Percentiles rank a stretch among this genome's conserved stretches.
Conservation (phyloP, 371 early-diverging fungal genomes). For the Amoeboaphelidium protococcarum region DNA sequence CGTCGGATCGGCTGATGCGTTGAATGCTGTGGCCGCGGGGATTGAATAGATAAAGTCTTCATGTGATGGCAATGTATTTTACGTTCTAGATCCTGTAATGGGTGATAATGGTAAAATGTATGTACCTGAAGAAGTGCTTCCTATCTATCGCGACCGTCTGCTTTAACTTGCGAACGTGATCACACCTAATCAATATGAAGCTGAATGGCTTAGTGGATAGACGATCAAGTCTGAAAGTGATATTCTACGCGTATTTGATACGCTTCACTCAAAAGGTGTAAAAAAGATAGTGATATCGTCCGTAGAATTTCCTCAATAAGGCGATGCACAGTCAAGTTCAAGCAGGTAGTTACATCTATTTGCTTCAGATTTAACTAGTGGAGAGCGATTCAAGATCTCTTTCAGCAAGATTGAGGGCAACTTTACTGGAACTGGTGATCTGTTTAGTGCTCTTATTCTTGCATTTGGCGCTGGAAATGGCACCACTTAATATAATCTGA, state of each 20-base stretch:
- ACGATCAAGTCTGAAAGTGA: slow-evolving; percentile 21
- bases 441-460: slow-evolving; percentile 45
- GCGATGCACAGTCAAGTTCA: too few relatives aligned
- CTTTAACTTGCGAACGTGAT: slow-evolving; percentile 36
- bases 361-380: too few relatives aligned
- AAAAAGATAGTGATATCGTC: slow-evolving; percentile 48
- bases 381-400: slow-evolving; percentile 24
- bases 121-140: slow-evolving; percentile 47
- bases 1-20: neutral
- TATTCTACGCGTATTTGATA: slow-evolving; percentile 14
- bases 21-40: slow-evolving; percentile 5
- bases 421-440: slow-evolving; percentile 79
- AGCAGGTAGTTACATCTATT: too few relatives aligned
- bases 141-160: slow-evolving; percentile 36
- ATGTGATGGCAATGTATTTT: slow-evolving; percentile 1
- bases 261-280: slow-evolving; percentile 17
- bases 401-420: slow-evolving; percentile 44
- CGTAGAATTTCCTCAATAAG: too few relatives aligned
- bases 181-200: slow-evolving; percentile 81
- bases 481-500: slow-evolving; percentile 16
- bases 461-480: slow-evolving; percentile 29
- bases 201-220: slow-evolving; percentile 42
- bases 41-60: slow-evolving; percentile 6
- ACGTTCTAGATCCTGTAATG: slow-evolving; percentile 75
- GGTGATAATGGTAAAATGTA: slow-evolving; percentile 68